Evolutionary conservation across 225 moss, liverwort and hornwort species (phyloP).

Genomic region (Physcomitrellopsis africana): DNA sequence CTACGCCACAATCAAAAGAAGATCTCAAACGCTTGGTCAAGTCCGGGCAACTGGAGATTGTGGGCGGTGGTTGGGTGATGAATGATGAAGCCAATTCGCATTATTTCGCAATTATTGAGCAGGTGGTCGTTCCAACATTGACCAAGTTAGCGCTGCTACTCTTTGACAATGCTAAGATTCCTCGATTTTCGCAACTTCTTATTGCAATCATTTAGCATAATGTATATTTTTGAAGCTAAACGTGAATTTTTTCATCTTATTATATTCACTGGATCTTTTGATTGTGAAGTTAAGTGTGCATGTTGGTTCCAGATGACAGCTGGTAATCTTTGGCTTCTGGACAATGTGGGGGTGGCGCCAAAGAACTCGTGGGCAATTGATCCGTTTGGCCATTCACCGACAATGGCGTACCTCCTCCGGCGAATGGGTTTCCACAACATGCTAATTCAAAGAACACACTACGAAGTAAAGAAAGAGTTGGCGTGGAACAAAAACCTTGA

Average conservation of each 20-base stretch:
- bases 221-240: slow-evolving; percentile 5
- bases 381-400: slow-evolving; percentile 97
- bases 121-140: slow-evolving; percentile 53
- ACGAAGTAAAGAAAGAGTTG: slow-evolving; percentile 95
- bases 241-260: not conserved
- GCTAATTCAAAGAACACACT: slow-evolving; percentile 99
- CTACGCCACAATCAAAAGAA: slow-evolving; percentile 64
- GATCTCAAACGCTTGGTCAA: slow-evolving; percentile 70
- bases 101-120: slow-evolving; percentile 95
- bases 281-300: slow-evolving; percentile 10
- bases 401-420: slow-evolving; percentile 92
- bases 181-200: slow-evolving; percentile 7
- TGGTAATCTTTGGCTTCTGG: slow-evolving; percentile 93
- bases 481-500: slow-evolving; percentile 84
- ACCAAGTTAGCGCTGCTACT: not conserved
- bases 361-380: slow-evolving; percentile 99
- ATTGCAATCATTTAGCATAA: not conserved
- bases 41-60: slow-evolving; percentile 93
- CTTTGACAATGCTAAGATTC: not conserved
- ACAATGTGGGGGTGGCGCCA: slow-evolving; percentile 76
- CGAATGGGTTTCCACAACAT: slow-evolving; percentile 98
- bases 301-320: slow-evolving; percentile 82
- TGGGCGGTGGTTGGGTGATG: slow-evolving; percentile 99
- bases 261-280: not conserved
- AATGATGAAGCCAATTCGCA: slow-evolving; percentile 99